phyloP scores from a whole-genome alignment of 371 early-diverging fungal species.

The Rhizomucor pusillus region DNA sequence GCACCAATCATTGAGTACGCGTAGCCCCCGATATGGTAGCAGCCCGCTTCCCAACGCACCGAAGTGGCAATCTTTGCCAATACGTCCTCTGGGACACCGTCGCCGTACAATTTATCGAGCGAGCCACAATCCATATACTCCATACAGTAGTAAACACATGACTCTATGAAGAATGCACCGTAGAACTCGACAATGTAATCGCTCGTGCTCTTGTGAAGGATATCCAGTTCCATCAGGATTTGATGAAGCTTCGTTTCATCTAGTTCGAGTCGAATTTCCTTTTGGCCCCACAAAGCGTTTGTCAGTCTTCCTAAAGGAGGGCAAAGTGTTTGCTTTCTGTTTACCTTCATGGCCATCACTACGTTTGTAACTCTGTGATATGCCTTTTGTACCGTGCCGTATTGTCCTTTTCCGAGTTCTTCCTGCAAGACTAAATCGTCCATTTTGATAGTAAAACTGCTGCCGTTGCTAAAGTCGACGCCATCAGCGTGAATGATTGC shows the following conservation, averaged over 20 bases:
- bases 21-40: no score
- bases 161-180: constrained; percentile 96
- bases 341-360: constrained; percentile 89
- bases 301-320: neutral
- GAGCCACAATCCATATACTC: constrained; percentile 96
- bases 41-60: no score
- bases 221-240: constrained; percentile 83
- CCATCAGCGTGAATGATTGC: constrained; percentile 89
- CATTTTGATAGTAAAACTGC: constrained; percentile 87
- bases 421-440: constrained; percentile 74
- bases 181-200: constrained; percentile 95
- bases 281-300: constrained; percentile 18
- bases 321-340: neutral
- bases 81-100: constrained; percentile 82
- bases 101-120: constrained; percentile 80
- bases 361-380: constrained; percentile 83
- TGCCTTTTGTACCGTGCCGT: constrained; percentile 88
- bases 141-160: constrained; percentile 94
- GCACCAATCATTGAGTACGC: constrained; percentile 2
- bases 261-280: constrained; percentile 91
- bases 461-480: constrained; percentile 88
- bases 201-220: constrained; percentile 82
- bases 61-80: constrained; percentile 75
- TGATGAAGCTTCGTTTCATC: constrained; percentile 84
- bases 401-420: constrained; percentile 90